These are phyloP conservation scores for Ceratocystis cacaofunesta DNA, from an alignment of 2,329 filamentous ascomycete genomes.

Conservation along the genomic window DNA sequence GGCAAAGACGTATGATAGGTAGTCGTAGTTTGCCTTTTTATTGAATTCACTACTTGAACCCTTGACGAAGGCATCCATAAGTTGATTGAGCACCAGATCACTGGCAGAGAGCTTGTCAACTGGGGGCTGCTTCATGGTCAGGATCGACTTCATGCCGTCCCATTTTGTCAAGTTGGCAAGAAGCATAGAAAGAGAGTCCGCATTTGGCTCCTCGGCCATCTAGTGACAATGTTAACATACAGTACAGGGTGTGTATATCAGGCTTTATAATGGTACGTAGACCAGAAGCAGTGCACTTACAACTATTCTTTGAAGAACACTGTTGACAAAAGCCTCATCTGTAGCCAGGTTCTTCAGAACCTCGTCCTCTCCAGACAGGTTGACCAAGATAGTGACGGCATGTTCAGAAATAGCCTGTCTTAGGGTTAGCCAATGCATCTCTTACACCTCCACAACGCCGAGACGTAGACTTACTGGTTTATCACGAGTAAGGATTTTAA, in stretches of 20 bases:
- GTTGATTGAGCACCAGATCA: slow-evolving; percentile 65
- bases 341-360: slow-evolving; percentile 57
- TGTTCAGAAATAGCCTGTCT: slow-evolving; percentile 75
- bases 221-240: slow-evolving; percentile 23
- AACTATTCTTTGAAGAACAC: slow-evolving; percentile 57
- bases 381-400: slow-evolving; percentile 80
- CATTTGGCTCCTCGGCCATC: slow-evolving; percentile 62
- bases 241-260: too few species aligned
- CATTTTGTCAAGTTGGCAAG: slow-evolving; percentile 82
- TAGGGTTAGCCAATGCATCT: slow-evolving; percentile 6
- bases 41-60: slow-evolving; percentile 73
- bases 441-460: too few species aligned
- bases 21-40: slow-evolving; percentile 74
- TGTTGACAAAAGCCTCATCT: slow-evolving; percentile 69
- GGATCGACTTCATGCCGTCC: slow-evolving; percentile 53
- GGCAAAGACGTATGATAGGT: slow-evolving; percentile 85
- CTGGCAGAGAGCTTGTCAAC: slow-evolving; percentile 60
- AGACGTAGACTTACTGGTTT: slow-evolving; percentile 46
- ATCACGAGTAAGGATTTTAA: slow-evolving; percentile 71
- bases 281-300: slow-evolving; percentile 32
- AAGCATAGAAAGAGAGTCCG: slow-evolving; percentile 77
- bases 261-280: too few species aligned
- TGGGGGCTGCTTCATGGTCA: slow-evolving; percentile 51
- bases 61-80: slow-evolving; percentile 93
- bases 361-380: slow-evolving; percentile 62